A percentile compares a stretch with the other conserved stretches of the same genome.
These are phyloP conservation scores for Nicotiana tomentosiformis DNA, from an alignment of 257 asterid genomes.

Conservation along the genomic window DNA sequence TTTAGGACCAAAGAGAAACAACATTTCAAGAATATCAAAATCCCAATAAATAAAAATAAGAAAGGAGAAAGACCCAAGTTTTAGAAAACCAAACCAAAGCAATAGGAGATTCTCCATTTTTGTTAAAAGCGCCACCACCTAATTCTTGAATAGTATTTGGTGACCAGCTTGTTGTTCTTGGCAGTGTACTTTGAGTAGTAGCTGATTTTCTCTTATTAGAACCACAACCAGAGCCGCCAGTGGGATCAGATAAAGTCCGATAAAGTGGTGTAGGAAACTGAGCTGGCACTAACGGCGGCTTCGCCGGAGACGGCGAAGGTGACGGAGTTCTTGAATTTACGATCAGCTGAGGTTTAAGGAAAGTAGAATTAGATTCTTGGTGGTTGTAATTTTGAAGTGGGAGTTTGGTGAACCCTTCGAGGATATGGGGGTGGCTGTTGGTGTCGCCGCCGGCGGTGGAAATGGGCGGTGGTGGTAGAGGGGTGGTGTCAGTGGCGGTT, in stretches of 20 bases:
- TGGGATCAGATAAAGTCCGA: neutral
- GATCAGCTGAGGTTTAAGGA: neutral
- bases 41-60: too few relatives aligned
- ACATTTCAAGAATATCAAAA: too few relatives aligned
- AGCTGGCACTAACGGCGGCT: neutral
- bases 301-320: neutral
- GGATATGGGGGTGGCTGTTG: neutral
- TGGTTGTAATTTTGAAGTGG: neutral
- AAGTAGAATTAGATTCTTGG: neutral
- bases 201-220: neutral
- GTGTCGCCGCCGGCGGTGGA: too few relatives aligned
- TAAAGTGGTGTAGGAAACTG: neutral
- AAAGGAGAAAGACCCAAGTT: too few relatives aligned
- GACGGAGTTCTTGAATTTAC: neutral
- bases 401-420: neutral
- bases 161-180: neutral
- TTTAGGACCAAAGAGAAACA: too few relatives aligned
- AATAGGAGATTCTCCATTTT: neutral
- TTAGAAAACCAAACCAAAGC: too few relatives aligned
- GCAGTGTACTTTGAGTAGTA: neutral
- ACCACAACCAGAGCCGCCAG: neutral
- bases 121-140: neutral
- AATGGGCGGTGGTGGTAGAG: neutral
- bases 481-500: neutral
- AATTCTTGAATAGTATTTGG: neutral